Evolutionary conservation across 140 eudicot genomes (phyloP).

Genomic region (Erigeron philadelphicus): DNA sequence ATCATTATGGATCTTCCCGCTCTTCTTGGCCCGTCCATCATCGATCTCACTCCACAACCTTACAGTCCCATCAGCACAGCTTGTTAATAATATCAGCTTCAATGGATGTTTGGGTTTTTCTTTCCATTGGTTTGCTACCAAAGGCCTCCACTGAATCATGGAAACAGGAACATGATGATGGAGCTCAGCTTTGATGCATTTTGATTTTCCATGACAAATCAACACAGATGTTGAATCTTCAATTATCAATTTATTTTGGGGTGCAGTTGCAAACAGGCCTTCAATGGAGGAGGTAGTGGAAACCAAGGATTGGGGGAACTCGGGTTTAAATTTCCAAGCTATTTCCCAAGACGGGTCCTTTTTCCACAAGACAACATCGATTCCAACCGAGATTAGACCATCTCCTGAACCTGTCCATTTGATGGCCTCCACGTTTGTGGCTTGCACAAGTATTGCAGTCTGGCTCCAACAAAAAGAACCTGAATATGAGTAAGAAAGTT

Average conservation of each 20-base stretch:
- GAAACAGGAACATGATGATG: constrained; percentile 69
- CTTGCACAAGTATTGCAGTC: constrained; percentile 70
- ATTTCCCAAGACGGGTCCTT: constrained; percentile 67
- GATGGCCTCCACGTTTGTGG: constrained; percentile 53
- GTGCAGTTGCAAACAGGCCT: constrained; percentile 74
- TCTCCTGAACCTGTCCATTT: constrained; percentile 90
- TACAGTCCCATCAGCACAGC: constrained; percentile 84
- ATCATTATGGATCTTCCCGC: constrained; percentile 48
- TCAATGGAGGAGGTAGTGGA: constrained; percentile 68
- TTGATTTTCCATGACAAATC: constrained; percentile 48
- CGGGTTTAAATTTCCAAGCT: constrained; percentile 61
- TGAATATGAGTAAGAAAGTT: constrained; percentile 84
- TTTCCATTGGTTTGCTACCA: constrained; percentile 38
- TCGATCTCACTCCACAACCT: constrained; percentile 86
- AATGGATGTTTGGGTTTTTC: constrained; percentile 33
- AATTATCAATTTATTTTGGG: constrained; percentile 30
- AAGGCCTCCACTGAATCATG: constrained; percentile 94
- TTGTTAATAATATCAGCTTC: constrained; percentile 61
- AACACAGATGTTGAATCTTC: constrained; percentile 37
- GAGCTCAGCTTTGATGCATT: constrained; percentile 48
- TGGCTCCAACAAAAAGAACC: constrained; percentile 99
- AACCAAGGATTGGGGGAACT: constrained; percentile 58
- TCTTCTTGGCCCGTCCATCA: constrained; percentile 55
- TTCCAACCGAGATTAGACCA: constrained; percentile 79
- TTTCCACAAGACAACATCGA: constrained; percentile 69